A percentile compares a stretch with the other conserved stretches of the same genome.
phyloP scores from a whole-genome alignment of 306 rosid species.

The Quercus mongolica region DNA sequence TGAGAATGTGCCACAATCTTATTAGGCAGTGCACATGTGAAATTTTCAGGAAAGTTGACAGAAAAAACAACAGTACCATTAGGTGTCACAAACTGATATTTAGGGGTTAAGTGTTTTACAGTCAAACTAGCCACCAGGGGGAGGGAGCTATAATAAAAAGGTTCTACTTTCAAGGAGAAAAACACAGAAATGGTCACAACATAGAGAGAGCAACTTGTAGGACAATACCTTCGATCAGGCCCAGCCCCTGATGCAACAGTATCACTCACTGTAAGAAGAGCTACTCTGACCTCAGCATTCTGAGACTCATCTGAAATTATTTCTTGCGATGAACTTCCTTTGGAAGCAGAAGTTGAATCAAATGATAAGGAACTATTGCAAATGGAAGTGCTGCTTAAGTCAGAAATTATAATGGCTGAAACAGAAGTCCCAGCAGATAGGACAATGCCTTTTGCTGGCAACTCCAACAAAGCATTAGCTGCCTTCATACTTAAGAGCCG shows the following conservation, averaged over 20 bases:
- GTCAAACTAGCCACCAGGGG: neutral
- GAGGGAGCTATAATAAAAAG: neutral
- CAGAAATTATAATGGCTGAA: conserved; percentile 69
- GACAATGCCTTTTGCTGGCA: conserved; percentile 62
- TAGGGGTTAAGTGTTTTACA: neutral
- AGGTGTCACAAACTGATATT: neutral
- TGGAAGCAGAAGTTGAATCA: conserved; percentile 22
- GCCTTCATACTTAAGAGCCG: conserved; percentile 78
- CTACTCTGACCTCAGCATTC: conserved; percentile 50
- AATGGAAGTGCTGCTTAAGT: conserved; percentile 28
- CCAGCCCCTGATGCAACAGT: conserved; percentile 88
- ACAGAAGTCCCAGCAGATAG: conserved; percentile 65
- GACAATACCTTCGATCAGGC: conserved; percentile 83
- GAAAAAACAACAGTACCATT: neutral
- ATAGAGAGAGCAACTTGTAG: conserved; percentile 11
- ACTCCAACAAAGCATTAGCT: conserved; percentile 88
- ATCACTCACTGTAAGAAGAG: conserved; percentile 91
- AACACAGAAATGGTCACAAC: neutral
- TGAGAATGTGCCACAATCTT: too few species aligned
- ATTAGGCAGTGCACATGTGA: too few species aligned
- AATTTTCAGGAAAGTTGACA: too few species aligned
- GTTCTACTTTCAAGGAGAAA: neutral
- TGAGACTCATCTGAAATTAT: conserved; percentile 27
- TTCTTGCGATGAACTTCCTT: conserved; percentile 28
- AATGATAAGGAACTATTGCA: conserved; percentile 24